These are phyloP conservation scores for Starmerella vaccinii DNA, from an alignment of 805 yeast species.

Conservation along the genomic window DNA sequence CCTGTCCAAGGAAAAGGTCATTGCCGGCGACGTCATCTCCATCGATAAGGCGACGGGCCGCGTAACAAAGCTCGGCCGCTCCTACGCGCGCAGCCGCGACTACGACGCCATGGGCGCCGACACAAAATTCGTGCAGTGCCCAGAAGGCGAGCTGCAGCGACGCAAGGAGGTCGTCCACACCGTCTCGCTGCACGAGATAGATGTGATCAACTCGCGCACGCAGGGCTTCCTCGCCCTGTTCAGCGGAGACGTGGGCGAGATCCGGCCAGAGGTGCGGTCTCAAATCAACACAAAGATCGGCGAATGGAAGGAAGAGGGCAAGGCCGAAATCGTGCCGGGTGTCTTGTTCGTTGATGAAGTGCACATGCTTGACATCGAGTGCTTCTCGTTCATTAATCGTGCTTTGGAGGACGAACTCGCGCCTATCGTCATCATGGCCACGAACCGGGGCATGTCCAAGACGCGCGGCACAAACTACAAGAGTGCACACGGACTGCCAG, in stretches of 20 bases:
- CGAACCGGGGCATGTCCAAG: conserved; percentile 88
- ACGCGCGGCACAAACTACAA: conserved; percentile 89
- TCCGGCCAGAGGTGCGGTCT: conserved; percentile 86
- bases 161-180: conserved; percentile 94
- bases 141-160: conserved; percentile 96
- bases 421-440: conserved; percentile 96
- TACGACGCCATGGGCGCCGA: conserved; percentile 99
- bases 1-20: conserved; percentile 83
- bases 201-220: conserved; percentile 92
- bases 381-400: conserved; percentile 87
- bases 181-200: conserved; percentile 95
- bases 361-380: conserved; percentile 95
- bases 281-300: conserved; percentile 95
- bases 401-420: conserved; percentile 95
- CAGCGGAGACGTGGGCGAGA: conserved; percentile 96
- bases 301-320: conserved; percentile 98
- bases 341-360: conserved; percentile 96
- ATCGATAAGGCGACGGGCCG: conserved; percentile 94
- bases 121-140: conserved; percentile 93
- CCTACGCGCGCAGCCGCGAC: conserved; percentile 91
- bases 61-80: conserved; percentile 87
- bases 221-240: conserved; percentile 95
- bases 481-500: conserved; percentile 96
- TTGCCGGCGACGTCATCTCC: conserved; percentile 94
- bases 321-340: conserved; percentile 94